Evolutionary conservation across 2,329 filamentous ascomycete species (phyloP).

Genomic region (Clarireedia sp.): DNA sequence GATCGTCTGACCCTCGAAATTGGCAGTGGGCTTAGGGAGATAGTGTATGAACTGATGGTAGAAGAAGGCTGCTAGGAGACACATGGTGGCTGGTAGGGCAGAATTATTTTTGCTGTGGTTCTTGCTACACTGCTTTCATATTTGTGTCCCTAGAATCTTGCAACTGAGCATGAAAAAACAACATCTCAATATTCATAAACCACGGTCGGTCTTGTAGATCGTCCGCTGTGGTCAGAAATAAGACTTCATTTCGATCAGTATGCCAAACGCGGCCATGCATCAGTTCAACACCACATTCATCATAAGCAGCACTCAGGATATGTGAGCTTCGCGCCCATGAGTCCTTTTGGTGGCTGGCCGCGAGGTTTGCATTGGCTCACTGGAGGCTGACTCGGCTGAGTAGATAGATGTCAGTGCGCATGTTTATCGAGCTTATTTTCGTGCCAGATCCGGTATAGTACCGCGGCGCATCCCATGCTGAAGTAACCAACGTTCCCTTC

Average conservation of each 20-base stretch:
- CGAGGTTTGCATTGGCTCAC: too few species aligned
- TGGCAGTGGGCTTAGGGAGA: background rate
- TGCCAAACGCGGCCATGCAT: background rate
- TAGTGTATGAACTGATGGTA: background rate
- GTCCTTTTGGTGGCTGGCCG: background rate
- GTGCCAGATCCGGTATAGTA: background rate
- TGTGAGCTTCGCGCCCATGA: background rate
- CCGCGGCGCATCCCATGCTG: background rate
- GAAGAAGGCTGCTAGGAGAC: background rate
- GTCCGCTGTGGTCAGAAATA: too few species aligned
- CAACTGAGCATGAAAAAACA: too few species aligned
- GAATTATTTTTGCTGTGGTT: background rate
- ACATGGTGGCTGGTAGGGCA: background rate
- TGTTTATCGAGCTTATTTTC: background rate
- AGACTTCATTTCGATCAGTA: background rate
- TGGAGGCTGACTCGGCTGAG: too few species aligned
- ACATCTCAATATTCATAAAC: too few species aligned
- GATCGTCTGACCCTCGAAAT: slow-evolving; percentile 25
- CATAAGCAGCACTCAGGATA: background rate
- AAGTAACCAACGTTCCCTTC: background rate
- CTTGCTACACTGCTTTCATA: too few species aligned
- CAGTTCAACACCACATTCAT: too few species aligned
- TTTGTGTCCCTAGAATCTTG: too few species aligned
- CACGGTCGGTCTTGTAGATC: too few species aligned
- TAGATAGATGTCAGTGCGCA: too few species aligned